These are phyloP conservation scores for Nannochloropsis oceanica DNA, from an alignment of 108 stramenopile genomes.

Conservation along the genomic window DNA sequence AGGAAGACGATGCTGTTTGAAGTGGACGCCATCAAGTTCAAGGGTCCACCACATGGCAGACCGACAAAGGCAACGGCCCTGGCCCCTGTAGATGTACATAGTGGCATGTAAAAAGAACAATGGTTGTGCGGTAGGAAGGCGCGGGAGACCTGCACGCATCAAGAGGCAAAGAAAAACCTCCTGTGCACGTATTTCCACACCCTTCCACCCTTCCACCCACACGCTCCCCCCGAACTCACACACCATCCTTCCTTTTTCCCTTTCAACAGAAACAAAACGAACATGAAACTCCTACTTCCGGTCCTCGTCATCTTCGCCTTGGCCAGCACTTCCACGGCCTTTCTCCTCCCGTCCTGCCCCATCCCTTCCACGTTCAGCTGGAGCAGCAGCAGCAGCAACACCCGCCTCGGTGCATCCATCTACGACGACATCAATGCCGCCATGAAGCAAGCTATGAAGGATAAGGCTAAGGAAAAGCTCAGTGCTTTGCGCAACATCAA, in stretches of 20 bases:
- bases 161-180: neutral
- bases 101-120: too few species aligned
- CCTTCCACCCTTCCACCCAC: neutral
- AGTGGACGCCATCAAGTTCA: neutral
- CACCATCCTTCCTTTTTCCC: neutral
- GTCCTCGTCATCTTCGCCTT: neutral
- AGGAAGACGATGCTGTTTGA: neutral
- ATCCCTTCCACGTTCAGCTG: neutral
- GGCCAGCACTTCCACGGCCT: neutral
- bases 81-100: too few species aligned
- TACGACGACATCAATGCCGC: slow-evolving; percentile 3
- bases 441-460: slow-evolving; percentile 7
- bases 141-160: neutral
- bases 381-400: neutral
- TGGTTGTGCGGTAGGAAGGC: neutral
- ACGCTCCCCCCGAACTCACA: neutral
- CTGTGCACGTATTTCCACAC: neutral
- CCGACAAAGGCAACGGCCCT: too few species aligned
- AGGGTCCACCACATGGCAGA: neutral
- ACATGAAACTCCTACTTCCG: neutral
- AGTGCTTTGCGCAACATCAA: slow-evolving; percentile 10
- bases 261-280: neutral
- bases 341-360: neutral
- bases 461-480: slow-evolving; percentile 10
- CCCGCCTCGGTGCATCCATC: neutral